phyloP scores from a whole-genome alignment of 2,329 filamentous ascomycete genomes.

The Venturia effusa region DNA sequence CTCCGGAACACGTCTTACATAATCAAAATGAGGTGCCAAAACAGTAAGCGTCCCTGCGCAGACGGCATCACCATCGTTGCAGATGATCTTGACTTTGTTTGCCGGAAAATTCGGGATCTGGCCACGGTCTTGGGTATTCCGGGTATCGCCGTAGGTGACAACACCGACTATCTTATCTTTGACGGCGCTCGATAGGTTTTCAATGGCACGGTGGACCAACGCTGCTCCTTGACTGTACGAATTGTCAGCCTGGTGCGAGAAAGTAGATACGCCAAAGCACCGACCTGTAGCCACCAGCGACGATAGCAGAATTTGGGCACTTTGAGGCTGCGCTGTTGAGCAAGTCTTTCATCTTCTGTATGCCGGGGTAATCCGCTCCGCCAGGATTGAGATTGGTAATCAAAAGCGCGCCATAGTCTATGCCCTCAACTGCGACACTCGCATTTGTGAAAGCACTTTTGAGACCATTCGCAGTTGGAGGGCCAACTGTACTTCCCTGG shows the following conservation, averaged over 20 bases:
- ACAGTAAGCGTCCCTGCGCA: constrained; percentile 25
- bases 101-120: constrained; percentile 24
- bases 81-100: constrained; percentile 25
- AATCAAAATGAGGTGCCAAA: constrained; percentile 23
- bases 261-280: constrained; percentile 15
- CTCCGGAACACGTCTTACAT: constrained; percentile 16
- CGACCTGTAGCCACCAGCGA: constrained; percentile 32
- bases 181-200: constrained; percentile 18
- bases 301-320: constrained; percentile 27
- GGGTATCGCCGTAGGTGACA: constrained; percentile 31
- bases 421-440: constrained; percentile 21
- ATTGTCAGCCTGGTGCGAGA: constrained; percentile 1
- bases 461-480: neutral
- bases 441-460: neutral
- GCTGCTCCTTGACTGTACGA: constrained; percentile 27
- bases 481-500: constrained; percentile 2
- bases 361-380: constrained; percentile 23
- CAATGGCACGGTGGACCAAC: constrained; percentile 25
- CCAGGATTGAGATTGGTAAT: constrained; percentile 22
- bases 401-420: constrained; percentile 28
- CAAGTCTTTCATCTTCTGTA: constrained; percentile 23
- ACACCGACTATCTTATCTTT: constrained; percentile 25
- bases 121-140: constrained; percentile 27
- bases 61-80: constrained; percentile 24
- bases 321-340: constrained; percentile 26